Conservation (phyloP, 2,329 filamentous ascomycete species). For the Penicillium sp. region DNA sequence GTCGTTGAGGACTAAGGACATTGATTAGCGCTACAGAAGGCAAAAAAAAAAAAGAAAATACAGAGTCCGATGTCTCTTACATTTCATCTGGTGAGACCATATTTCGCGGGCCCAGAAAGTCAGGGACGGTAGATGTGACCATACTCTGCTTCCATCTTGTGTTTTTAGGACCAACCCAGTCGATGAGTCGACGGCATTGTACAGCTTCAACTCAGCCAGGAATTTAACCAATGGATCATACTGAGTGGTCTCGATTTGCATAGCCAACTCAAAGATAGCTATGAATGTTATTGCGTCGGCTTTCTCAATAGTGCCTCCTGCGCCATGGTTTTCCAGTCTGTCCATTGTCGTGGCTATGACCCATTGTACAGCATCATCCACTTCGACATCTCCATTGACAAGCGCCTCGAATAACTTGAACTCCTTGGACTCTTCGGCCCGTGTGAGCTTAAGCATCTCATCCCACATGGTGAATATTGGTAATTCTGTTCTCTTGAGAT, state of each 20-base stretch:
- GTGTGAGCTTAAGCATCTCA: not conserved
- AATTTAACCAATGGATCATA: constrained; percentile 1
- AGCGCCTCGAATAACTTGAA: constrained; percentile 1
- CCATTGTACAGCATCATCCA: constrained; percentile 6
- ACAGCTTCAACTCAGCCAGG: constrained; percentile 1
- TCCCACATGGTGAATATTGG: not conserved
- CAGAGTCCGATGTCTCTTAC: not conserved
- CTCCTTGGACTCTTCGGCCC: not conserved
- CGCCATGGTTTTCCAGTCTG: not conserved
- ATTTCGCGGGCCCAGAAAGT: not conserved
- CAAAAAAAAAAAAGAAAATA: not conserved
- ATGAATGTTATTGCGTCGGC: constrained; percentile 4
- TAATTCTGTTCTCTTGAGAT: too few relatives aligned
- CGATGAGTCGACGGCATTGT: constrained; percentile 6
- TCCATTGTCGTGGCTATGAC: constrained; percentile 3
- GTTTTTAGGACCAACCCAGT: not conserved
- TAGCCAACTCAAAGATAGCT: constrained; percentile 1
- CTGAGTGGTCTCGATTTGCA: not conserved
- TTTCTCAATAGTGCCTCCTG: constrained; percentile 3
- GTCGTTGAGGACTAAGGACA: not conserved
- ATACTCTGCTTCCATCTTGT: constrained; percentile 6
- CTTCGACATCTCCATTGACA: not conserved
- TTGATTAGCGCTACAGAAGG: not conserved
- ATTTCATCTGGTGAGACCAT: not conserved
- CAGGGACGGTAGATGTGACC: constrained; percentile 6